phyloP scores from a whole-genome alignment of 202 grass and related monocot species.

The Saccharum hybrid region DNA sequence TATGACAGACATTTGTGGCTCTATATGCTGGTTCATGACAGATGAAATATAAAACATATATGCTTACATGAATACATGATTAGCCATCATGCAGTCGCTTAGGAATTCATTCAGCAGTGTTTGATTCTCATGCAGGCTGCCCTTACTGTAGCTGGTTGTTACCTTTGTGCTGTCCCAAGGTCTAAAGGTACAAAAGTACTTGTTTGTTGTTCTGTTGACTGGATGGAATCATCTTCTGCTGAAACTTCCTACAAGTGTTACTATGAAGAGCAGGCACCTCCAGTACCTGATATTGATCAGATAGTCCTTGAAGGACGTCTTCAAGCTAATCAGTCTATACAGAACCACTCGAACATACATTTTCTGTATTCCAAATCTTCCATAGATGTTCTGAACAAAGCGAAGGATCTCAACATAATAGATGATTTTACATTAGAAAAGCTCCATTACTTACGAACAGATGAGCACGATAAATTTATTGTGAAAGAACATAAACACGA shows the following conservation, averaged over 20 bases:
- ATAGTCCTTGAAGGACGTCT: constrained; percentile 56
- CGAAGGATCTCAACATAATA: constrained; percentile 74
- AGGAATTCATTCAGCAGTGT: constrained; percentile 34
- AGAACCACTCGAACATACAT: constrained; percentile 47
- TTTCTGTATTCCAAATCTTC: constrained; percentile 67
- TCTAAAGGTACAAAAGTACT: constrained; percentile 89
- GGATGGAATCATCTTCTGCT: constrained; percentile 53
- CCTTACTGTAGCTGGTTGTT: constrained; percentile 85
- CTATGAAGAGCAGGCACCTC: constrained; percentile 52
- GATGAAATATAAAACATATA: neutral
- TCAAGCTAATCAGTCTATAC: constrained; percentile 52
- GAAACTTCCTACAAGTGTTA: constrained; percentile 61
- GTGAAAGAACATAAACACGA: constrained; percentile 45
- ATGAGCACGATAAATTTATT: constrained; percentile 72
- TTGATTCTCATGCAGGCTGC: constrained; percentile 71
- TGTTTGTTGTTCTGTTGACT: constrained; percentile 77
- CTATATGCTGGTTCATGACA: constrained; percentile 19
- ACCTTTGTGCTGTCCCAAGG: constrained; percentile 72
- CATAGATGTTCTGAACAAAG: constrained; percentile 75
- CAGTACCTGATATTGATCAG: constrained; percentile 57
- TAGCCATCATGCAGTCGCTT: neutral
- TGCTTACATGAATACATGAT: constrained; percentile 31
- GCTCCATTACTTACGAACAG: constrained; percentile 56
- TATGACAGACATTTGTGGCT: constrained; percentile 1
- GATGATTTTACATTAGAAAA: constrained; percentile 60